phyloP scores from a whole-genome alignment of 2,329 filamentous ascomycete species.

The Fusarium xylarioides region DNA sequence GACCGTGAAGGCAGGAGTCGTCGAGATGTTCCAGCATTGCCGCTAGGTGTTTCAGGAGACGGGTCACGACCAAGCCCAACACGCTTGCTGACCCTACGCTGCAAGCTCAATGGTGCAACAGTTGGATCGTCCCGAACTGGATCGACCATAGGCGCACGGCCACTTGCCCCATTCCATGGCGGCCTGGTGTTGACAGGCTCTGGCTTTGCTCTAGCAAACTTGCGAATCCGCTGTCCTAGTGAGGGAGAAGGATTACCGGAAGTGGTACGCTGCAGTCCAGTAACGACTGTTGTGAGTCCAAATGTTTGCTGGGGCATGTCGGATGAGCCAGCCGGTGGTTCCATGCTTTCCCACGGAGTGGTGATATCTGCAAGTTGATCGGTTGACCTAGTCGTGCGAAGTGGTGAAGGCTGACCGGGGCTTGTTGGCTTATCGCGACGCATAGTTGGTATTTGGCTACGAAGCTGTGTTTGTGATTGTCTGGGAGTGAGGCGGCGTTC shows the following conservation, averaged over 20 bases:
- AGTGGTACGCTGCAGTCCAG: slow-evolving; percentile 32
- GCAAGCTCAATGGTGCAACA: slow-evolving; percentile 65
- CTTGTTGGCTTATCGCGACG: slow-evolving; percentile 60
- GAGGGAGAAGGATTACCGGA: slow-evolving; percentile 42
- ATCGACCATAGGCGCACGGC: slow-evolving; percentile 69
- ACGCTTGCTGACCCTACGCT: slow-evolving; percentile 60
- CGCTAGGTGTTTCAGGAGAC: slow-evolving; percentile 50
- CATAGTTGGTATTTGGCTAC: slow-evolving; percentile 61
- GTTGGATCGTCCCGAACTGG: slow-evolving; percentile 69
- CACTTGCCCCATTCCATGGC: slow-evolving; percentile 78
- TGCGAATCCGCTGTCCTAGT: slow-evolving; percentile 48
- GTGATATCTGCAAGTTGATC: slow-evolving; percentile 32
- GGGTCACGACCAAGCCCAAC: slow-evolving; percentile 38
- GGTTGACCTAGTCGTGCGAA: slow-evolving; percentile 51
- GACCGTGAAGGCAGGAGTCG: slow-evolving; percentile 49
- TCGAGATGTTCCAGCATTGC: slow-evolving; percentile 46
- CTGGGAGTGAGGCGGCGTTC: slow-evolving; percentile 25
- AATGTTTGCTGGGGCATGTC: slow-evolving; percentile 24
- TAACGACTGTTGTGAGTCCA: slow-evolving; percentile 41
- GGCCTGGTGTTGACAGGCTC: slow-evolving; percentile 57
- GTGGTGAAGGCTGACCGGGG: slow-evolving; percentile 49
- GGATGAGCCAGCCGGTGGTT: not conserved
- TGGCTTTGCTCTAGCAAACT: slow-evolving; percentile 49
- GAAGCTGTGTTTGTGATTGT: slow-evolving; percentile 31
- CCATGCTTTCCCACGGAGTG: slow-evolving; percentile 35